Conservation (phyloP, 2,329 filamentous ascomycete species). For the Coniochaeta sp. region DNA sequence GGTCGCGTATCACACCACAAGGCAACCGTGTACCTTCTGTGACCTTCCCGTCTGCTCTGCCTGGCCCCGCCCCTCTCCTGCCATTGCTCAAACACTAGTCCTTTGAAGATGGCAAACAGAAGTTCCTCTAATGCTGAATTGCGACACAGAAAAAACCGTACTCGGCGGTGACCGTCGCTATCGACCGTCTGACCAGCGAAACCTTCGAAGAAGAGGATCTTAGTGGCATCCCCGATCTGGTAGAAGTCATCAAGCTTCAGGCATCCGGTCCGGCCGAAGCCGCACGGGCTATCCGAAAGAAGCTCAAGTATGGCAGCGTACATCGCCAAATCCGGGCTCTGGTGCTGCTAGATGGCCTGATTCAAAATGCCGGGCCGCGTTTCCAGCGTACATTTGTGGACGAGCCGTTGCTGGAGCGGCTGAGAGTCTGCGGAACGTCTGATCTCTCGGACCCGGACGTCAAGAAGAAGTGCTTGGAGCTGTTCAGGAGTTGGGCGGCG, state of each 20-base stretch:
- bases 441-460: conserved; percentile 78
- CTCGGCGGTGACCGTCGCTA: conserved; percentile 84
- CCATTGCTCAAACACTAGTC: too few relatives aligned
- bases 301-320: conserved; percentile 95
- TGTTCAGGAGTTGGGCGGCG: conserved; percentile 81
- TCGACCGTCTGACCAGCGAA: conserved; percentile 87
- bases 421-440: conserved; percentile 81
- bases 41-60: neutral
- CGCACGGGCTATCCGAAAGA: conserved; percentile 88
- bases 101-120: neutral
- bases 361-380: conserved; percentile 83
- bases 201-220: conserved; percentile 86
- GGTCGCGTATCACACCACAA: too few relatives aligned
- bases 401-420: conserved; percentile 82
- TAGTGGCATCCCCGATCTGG: conserved; percentile 84
- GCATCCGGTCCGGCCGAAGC: conserved; percentile 80
- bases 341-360: conserved; percentile 82
- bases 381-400: conserved; percentile 87
- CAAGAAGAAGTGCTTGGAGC: conserved; percentile 75
- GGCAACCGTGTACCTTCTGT: too few relatives aligned
- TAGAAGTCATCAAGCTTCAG: conserved; percentile 90
- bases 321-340: conserved; percentile 87
- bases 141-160: conserved; percentile 68
- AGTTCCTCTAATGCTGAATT: neutral
- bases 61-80: neutral